A percentile compares a stretch with the other conserved stretches of the same genome.
phyloP scores from a whole-genome alignment of 768 basidiomycete genomes.

The Tricholoma furcatifolium region DNA sequence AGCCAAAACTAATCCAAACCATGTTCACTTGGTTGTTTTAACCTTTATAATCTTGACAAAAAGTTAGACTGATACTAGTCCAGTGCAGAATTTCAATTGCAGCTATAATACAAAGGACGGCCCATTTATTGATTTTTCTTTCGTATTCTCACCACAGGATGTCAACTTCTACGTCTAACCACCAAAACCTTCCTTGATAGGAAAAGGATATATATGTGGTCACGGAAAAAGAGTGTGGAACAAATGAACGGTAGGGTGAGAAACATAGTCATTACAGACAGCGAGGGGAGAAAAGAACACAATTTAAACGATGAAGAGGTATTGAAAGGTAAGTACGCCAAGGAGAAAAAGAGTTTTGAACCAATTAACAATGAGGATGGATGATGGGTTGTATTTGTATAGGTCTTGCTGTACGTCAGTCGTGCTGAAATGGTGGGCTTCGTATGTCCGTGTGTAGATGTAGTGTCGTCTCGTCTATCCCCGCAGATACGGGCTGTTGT shows the following conservation, averaged over 20 bases:
- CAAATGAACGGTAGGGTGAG: background rate
- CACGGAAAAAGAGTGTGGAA: slow-evolving; percentile 11
- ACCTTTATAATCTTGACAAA: too few relatives aligned
- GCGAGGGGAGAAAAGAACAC: slow-evolving; percentile 3
- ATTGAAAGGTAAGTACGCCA: slow-evolving; percentile 18
- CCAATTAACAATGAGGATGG: slow-evolving; percentile 16
- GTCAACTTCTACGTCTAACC: slow-evolving; percentile 11
- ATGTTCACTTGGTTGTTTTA: background rate
- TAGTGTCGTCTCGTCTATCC: slow-evolving; percentile 21
- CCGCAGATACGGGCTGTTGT: slow-evolving; percentile 15
- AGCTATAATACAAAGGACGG: slow-evolving; percentile 14
- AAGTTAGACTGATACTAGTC: too few relatives aligned
- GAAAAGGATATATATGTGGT: slow-evolving; percentile 4
- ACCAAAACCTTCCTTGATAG: slow-evolving; percentile 10
- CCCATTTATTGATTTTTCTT: slow-evolving; percentile 15
- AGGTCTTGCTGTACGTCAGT: slow-evolving; percentile 19
- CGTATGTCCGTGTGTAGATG: slow-evolving; percentile 20
- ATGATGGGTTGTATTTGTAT: slow-evolving; percentile 19
- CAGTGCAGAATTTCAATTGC: too few relatives aligned
- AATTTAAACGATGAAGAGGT: slow-evolving; percentile 12
- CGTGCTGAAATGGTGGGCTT: slow-evolving; percentile 10
- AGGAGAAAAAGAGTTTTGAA: slow-evolving; percentile 8
- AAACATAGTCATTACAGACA: slow-evolving; percentile 12
- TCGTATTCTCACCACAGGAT: slow-evolving; percentile 15
- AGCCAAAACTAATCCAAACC: background rate